These are phyloP conservation scores for Echium plantagineum DNA, from an alignment of 257 asterid species.

Conservation along the genomic window DNA sequence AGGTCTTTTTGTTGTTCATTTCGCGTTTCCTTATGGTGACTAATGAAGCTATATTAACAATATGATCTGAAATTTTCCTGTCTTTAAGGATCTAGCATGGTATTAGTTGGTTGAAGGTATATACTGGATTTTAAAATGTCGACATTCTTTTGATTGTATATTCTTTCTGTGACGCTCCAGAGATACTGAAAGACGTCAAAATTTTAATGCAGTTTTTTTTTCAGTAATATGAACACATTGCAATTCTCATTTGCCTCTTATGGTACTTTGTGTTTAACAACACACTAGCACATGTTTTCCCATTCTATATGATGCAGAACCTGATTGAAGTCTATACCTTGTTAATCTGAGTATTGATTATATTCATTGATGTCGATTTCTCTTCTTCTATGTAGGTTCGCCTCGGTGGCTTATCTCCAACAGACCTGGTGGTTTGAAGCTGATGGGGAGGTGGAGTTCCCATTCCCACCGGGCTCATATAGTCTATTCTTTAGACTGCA, in stretches of 20 bases:
- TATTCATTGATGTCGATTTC: neutral
- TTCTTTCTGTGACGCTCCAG: neutral
- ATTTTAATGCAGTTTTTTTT: neutral
- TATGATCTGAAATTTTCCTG: neutral
- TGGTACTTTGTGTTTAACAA: neutral
- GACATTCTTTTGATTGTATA: neutral
- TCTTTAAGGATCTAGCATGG: neutral
- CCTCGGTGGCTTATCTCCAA: constrained; percentile 79
- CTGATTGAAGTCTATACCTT: neutral
- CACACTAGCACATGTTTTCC: neutral
- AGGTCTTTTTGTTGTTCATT: constrained; percentile 6
- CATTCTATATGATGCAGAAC: neutral
- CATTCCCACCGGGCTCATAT: constrained; percentile 66
- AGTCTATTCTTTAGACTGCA: constrained; percentile 75
- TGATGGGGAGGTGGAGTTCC: constrained; percentile 81
- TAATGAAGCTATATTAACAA: neutral
- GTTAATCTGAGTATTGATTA: neutral
- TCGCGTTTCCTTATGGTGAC: neutral
- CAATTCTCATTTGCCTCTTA: neutral
- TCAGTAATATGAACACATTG: neutral
- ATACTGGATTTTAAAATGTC: neutral
- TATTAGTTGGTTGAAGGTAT: neutral
- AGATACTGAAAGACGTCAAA: too few relatives aligned
- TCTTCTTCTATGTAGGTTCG: constrained; percentile 32
- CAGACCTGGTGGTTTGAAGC: constrained; percentile 98